Evolutionary conservation across 2,329 filamentous ascomycete genomes (phyloP).

Genomic region (Trichoderma semiorbis): DNA sequence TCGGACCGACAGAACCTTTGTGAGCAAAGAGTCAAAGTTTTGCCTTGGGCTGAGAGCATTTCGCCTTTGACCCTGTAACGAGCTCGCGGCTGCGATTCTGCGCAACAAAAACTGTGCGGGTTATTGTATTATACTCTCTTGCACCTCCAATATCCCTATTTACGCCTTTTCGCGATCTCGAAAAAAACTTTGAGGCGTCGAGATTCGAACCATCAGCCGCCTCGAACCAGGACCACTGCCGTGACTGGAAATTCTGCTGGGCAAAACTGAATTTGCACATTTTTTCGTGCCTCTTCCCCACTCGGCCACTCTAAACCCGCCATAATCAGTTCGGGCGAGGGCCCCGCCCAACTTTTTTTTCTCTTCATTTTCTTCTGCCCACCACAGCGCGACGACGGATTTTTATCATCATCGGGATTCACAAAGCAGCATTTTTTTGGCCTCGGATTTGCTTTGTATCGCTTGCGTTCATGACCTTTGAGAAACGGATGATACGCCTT

Average conservation of each 20-base stretch:
- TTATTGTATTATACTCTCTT: not conserved
- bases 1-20: not conserved
- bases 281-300: slow-evolving; percentile 15
- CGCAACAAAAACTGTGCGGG: not conserved
- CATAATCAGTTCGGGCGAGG: not conserved
- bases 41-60: not conserved
- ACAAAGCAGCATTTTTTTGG: not conserved
- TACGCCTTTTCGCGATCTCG: not conserved
- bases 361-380: slow-evolving; percentile 9
- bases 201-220: slow-evolving; percentile 15
- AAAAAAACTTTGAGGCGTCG: slow-evolving; percentile 3
- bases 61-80: not conserved
- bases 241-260: not conserved
- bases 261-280: not conserved
- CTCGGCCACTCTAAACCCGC: slow-evolving; percentile 12
- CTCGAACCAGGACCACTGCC: not conserved
- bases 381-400: slow-evolving; percentile 1
- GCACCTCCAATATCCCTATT: not conserved
- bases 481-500: not conserved
- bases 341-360: slow-evolving; percentile 15
- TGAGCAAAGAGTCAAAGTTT: not conserved
- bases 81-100: not conserved
- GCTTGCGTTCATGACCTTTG: not conserved
- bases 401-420: not conserved
- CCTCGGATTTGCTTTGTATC: not conserved